Percentiles rank a stretch among this genome's conserved stretches.
Evolutionary conservation across 345 rosid species (phyloP).

Genomic region (Populus davidiana): DNA sequence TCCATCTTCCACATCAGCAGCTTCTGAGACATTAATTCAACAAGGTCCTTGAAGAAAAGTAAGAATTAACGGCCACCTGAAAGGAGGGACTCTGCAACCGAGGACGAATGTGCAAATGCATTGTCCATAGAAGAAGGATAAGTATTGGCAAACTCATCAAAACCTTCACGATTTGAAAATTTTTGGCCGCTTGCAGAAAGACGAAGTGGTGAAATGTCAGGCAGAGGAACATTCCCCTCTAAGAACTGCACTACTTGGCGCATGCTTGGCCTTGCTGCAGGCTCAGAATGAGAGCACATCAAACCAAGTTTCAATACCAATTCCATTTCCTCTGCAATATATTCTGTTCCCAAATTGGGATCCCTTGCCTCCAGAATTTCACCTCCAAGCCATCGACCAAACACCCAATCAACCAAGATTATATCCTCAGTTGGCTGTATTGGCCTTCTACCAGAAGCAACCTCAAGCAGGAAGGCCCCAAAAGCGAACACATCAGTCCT

Average conservation of each 20-base stretch:
- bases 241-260: constrained; percentile 50
- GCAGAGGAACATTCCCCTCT: constrained; percentile 40
- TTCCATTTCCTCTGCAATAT: constrained; percentile 40
- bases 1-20: too few relatives aligned
- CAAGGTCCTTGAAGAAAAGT: neutral
- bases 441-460: constrained; percentile 56
- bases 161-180: constrained; percentile 37
- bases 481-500: constrained; percentile 53
- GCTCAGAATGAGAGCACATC: constrained; percentile 48
- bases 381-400: constrained; percentile 8
- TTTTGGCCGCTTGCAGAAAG: constrained; percentile 37
- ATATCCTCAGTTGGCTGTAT: constrained; percentile 23
- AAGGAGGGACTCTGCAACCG: constrained; percentile 49
- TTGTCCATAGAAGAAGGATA: constrained; percentile 34
- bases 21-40: too few relatives aligned
- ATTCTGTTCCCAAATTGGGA: constrained; percentile 34
- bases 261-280: constrained; percentile 54
- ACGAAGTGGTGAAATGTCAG: constrained; percentile 36
- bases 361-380: constrained; percentile 21
- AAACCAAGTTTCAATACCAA: constrained; percentile 57
- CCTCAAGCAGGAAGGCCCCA: constrained; percentile 64
- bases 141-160: constrained; percentile 38
- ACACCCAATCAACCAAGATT: constrained; percentile 24
- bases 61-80: constrained; percentile 51
- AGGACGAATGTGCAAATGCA: constrained; percentile 35